These are phyloP conservation scores for Pseudocercospora eumusae DNA, from an alignment of 2,329 filamentous ascomycete species.

Conservation along the genomic window DNA sequence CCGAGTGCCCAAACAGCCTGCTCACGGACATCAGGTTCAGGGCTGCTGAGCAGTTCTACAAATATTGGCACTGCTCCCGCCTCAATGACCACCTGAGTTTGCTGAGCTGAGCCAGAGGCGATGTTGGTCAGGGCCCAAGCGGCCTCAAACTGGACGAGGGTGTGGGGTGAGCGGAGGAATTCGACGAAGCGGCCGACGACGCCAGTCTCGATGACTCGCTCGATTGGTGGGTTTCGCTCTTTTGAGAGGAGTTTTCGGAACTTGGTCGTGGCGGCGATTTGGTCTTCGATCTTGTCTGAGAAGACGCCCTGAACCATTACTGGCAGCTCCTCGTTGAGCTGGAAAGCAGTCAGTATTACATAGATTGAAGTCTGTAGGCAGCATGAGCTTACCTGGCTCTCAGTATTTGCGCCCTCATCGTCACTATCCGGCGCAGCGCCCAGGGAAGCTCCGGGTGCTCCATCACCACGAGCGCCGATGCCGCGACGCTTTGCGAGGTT, in stretches of 20 bases:
- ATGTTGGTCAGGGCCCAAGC: slow-evolving; percentile 99
- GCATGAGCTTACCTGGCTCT: slow-evolving; percentile 77
- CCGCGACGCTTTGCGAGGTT: slow-evolving; percentile 98
- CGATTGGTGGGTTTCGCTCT: slow-evolving; percentile 97
- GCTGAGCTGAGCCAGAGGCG: slow-evolving; percentile 91
- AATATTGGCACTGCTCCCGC: slow-evolving; percentile 98
- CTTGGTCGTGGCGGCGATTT: slow-evolving; percentile 96
- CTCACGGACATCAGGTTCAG: slow-evolving; percentile 95
- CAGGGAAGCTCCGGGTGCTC: slow-evolving; percentile 73
- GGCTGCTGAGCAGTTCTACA: slow-evolving; percentile 91
- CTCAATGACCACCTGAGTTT: slow-evolving; percentile 98
- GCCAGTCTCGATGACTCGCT: slow-evolving; percentile 98
- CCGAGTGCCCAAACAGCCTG: slow-evolving; percentile 98
- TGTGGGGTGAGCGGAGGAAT: slow-evolving; percentile 96
- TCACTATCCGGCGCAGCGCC: slow-evolving; percentile 93
- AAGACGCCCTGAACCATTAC: slow-evolving; percentile 98
- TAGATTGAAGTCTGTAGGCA: not conserved
- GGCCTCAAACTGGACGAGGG: slow-evolving; percentile 97
- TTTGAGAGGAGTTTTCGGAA: slow-evolving; percentile 98
- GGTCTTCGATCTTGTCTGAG: slow-evolving; percentile 95
- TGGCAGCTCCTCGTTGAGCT: slow-evolving; percentile 97
- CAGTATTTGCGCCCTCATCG: slow-evolving; percentile 91
- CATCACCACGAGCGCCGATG: slow-evolving; percentile 73
- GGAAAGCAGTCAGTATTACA: slow-evolving; percentile 27
- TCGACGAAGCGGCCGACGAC: slow-evolving; percentile 97